phyloP scores from a whole-genome alignment of 768 basidiomycete genomes.

The Agrocybe pediades region DNA sequence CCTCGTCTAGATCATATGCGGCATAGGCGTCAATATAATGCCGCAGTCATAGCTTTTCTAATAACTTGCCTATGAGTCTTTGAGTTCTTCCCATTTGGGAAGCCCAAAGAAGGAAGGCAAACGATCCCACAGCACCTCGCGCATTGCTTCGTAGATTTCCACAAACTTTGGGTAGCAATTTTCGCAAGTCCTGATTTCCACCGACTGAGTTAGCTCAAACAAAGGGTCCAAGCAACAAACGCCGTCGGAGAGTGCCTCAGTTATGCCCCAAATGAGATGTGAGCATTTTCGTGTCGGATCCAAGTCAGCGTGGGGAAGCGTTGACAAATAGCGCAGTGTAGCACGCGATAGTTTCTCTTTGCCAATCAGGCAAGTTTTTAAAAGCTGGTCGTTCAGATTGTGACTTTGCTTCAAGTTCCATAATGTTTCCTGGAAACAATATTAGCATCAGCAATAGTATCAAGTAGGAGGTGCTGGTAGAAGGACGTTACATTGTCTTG shows the following conservation, averaged over 20 bases:
- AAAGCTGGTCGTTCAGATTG: background rate
- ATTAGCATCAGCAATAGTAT: background rate
- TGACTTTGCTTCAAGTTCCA: background rate
- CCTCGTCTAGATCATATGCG: no score
- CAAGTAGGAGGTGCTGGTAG: background rate
- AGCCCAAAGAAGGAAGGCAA: slow-evolving; percentile 13
- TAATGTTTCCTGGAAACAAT: background rate
- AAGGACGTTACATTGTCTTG: background rate
- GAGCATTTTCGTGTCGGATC: no score
- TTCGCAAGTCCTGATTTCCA: background rate
- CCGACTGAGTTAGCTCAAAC: background rate
- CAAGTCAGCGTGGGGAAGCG: no score
- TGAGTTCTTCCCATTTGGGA: slow-evolving; percentile 8
- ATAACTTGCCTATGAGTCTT: no score
- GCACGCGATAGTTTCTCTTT: background rate
- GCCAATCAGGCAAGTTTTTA: background rate
- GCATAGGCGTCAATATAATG: no score
- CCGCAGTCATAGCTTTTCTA: no score
- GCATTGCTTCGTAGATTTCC: background rate
- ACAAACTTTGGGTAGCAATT: background rate
- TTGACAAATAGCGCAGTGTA: background rate
- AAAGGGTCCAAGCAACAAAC: slow-evolving; percentile 1
- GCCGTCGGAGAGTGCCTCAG: no score
- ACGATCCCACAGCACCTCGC: slow-evolving; percentile 5
- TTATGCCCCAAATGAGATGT: no score